Percentiles rank a stretch among this genome's conserved stretches.
These are phyloP conservation scores for Anisogramma anomala DNA, from an alignment of 2,329 filamentous ascomycete genomes.

Conservation along the genomic window DNA sequence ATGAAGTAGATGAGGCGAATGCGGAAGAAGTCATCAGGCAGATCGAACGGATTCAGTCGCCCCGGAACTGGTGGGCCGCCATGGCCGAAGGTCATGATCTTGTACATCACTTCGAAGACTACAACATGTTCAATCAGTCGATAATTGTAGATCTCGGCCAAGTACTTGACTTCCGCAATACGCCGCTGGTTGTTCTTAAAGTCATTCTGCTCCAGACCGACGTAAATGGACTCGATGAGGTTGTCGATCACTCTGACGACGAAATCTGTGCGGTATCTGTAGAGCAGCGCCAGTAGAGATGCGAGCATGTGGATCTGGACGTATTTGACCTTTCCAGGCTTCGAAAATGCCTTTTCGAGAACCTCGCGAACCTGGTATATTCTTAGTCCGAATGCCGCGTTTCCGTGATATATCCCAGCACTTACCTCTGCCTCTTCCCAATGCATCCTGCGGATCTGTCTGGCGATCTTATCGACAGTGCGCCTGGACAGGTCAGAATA, in stretches of 20 bases:
- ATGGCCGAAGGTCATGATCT: constrained; percentile 86
- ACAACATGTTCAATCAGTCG: constrained; percentile 91
- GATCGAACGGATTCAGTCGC: constrained; percentile 64
- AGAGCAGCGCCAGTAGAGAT: constrained; percentile 76
- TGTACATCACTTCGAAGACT: constrained; percentile 91
- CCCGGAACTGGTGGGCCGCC: constrained; percentile 73
- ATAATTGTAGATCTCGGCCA: constrained; percentile 95
- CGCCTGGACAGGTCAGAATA: constrained; percentile 91
- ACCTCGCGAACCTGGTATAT: constrained; percentile 33
- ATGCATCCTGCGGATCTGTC: constrained; percentile 87
- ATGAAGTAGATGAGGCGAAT: constrained; percentile 82
- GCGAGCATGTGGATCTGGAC: constrained; percentile 91
- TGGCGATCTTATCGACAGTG: constrained; percentile 85
- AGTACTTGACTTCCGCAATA: constrained; percentile 89
- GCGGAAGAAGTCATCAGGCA: constrained; percentile 91
- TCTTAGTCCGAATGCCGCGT: background rate
- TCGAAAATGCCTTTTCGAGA: constrained; percentile 84
- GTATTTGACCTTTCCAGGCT: constrained; percentile 94
- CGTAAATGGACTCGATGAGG: constrained; percentile 72
- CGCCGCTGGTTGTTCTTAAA: constrained; percentile 95
- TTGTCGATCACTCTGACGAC: constrained; percentile 87
- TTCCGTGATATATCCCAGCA: constrained; percentile 13
- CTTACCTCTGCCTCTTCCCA: constrained; percentile 84
- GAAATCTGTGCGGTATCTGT: constrained; percentile 85
- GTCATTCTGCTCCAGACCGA: constrained; percentile 89